Base-by-base conservation (phyloP, 1,139 yeast species). In the Candida sanyaensis region DNA sequence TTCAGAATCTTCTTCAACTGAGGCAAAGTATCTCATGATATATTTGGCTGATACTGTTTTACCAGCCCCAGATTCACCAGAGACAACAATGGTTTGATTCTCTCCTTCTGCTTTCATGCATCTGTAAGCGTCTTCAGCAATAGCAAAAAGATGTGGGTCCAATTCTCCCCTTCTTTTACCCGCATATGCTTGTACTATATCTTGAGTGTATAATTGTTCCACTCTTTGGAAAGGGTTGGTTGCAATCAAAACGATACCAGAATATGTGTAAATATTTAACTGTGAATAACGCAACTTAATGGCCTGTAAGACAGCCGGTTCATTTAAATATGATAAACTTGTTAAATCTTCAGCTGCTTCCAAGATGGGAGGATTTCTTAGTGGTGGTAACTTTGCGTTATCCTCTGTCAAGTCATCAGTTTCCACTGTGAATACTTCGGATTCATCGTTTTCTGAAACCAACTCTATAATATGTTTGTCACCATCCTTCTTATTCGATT, bases 1-100 rank as follows among this genome's bases (percentile, higher is more conserved):
- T 49, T 67, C 68, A 39, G 64, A 54, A 41, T 72, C 69, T 42
- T 84, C 88, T 62, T 92, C 98, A 17, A 93, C 97, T 8, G 96
- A 85, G 4, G 99, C 98, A 68, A 93, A 92, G 68, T 91, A 93
- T 65, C 98, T 83, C 99, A 93, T 93, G 56, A 93, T 93, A 66
- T 89, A 93, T 68, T 93, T 93, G 44, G 99, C 99, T 54, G 95
- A 84, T 38, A 93, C 98, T 2, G 99, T 95, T 64, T 93, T 95
- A 68, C 99, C 99, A 24, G 99, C 99, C 66, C 99, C 99, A 6
- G 97, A 89, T 68, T 93, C 99, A 66, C 99, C 99, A 60, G 95
- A 85, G 27, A 93, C 99, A 36, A 93, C 97, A 56, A 93, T 92
- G 1, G 99, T 93, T 71, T 93, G 99, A 70, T 93, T 92, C 58